Percentiles rank a stretch among this genome's conserved stretches.
Evolutionary conservation across 1,284 basidiomycete species (phyloP).

Genomic region (Xerocomus nothofagi): DNA sequence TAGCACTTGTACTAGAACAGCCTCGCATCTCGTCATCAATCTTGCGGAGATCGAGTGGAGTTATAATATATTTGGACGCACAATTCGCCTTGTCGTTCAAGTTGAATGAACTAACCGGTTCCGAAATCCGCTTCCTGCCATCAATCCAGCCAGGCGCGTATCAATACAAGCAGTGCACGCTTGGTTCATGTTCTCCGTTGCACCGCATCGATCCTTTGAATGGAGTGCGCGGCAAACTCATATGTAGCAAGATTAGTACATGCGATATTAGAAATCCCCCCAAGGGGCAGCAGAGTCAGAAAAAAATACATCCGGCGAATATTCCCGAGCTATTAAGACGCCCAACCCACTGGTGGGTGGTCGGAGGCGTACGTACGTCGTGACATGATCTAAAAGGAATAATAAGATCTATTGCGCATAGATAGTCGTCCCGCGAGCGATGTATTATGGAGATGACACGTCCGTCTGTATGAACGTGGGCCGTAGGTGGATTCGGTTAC

Average conservation of each 20-base stretch:
- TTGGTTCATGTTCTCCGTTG: not conserved
- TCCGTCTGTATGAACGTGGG: not conserved
- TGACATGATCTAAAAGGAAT: constrained; percentile 8
- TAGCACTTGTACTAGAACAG: too few relatives aligned
- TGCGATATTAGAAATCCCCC: too few relatives aligned
- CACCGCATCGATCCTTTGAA: not conserved
- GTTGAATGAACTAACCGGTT: too few relatives aligned
- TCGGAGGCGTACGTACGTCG: not conserved
- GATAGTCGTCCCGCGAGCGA: constrained; percentile 5
- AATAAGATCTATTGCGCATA: constrained; percentile 7
- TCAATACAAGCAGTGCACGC: too few relatives aligned
- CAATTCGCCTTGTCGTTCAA: too few relatives aligned
- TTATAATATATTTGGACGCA: too few relatives aligned
- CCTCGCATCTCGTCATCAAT: too few relatives aligned
- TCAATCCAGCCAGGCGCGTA: too few relatives aligned
- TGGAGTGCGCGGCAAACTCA: not conserved
- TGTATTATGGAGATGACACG: constrained; percentile 12
- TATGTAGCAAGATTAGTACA: not conserved
- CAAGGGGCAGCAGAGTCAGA: not conserved
- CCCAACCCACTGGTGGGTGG: not conserved
- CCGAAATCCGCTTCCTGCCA: too few relatives aligned
- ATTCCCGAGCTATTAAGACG: not conserved
- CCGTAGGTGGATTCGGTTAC: constrained; percentile 39
- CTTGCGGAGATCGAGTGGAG: too few relatives aligned
- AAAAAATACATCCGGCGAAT: not conserved